Base-by-base conservation (phyloP, 768 basidiomycete genomes). In the Brasilioporus rufonigricans region DNA sequence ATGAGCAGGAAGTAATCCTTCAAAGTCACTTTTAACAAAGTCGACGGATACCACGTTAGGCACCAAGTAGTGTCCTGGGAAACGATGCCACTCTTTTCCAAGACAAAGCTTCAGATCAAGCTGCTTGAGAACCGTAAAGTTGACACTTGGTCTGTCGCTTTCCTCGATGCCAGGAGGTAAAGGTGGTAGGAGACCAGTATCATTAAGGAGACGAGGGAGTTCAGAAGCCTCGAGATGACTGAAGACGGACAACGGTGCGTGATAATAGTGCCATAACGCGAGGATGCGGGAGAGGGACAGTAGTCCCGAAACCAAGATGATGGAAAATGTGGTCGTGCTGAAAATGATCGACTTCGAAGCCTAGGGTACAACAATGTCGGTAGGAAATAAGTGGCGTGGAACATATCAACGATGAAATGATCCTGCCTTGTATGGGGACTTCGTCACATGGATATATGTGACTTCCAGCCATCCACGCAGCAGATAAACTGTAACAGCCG, bases 41-140 rank as follows among this genome's bases (percentile, higher is more conserved):
- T 87, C 80, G n/a, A 96, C 84, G 26, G 83, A 78, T 54, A 98
- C 74, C 26, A 84, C 89, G 54, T 86, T 81, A 2, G 95, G 94
- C 21, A 98, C 80, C 45, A 96, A 80, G 71, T 89, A 98, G 68
- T 89, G 88, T 4, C 92, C 84, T 3, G 94, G 91, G 77, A 93
- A 99, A 23, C 96, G 81, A 66, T 98, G 78, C 97, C 97, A 99
- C 72, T 99, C 97, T 69, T 94, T 95, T 45, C 88, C 92, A 48
- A 89, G 77, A 72, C 97, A 99, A 1, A 99, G 66, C 27, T 78
- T 83, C 53, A 98, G 73, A 53, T 85, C 80, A 63, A 94, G 83
- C 13, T 82, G 76, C 53, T 77, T 77, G 65, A 98, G 76, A 0
- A 82, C 83, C 1, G 85, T 71, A 26, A 92, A 76, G 65, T 92